Conservation (phyloP, 495 filamentous ascomycete species). For the Penicillium steckii region DNA sequence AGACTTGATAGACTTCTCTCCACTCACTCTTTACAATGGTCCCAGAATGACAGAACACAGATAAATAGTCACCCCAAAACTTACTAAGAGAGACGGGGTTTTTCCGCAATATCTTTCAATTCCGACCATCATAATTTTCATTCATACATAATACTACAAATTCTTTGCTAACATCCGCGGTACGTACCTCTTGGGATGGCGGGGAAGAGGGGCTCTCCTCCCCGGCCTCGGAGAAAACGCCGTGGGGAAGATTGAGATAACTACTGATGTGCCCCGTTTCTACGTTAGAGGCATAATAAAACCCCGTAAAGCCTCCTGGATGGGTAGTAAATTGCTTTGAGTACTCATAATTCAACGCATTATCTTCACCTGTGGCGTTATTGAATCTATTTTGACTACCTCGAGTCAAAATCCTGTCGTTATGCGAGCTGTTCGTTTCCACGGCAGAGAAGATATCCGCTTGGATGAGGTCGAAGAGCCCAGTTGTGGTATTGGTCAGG, state of each 20-base stretch:
- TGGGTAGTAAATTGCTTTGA: neutral
- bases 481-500: slow-evolving; percentile 34
- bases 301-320: neutral
- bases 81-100: neutral
- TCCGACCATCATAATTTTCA: neutral
- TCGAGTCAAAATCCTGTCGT: slow-evolving; percentile 3
- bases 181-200: slow-evolving; percentile 7
- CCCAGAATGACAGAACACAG: too few species aligned
- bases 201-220: neutral
- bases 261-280: neutral
- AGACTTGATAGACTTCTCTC: too few species aligned
- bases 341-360: neutral
- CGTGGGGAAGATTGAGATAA: neutral
- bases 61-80: too few species aligned
- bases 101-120: neutral
- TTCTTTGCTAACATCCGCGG: neutral
- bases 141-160: neutral
- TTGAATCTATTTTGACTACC: too few species aligned
- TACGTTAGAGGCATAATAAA: neutral
- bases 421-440: slow-evolving; percentile 46
- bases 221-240: slow-evolving; percentile 4
- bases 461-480: slow-evolving; percentile 42
- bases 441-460: slow-evolving; percentile 40
- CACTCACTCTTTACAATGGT: too few species aligned
- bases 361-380: neutral